Base-by-base conservation (phyloP, 345 rosid genomes). In the Gossypium longicalyx region DNA sequence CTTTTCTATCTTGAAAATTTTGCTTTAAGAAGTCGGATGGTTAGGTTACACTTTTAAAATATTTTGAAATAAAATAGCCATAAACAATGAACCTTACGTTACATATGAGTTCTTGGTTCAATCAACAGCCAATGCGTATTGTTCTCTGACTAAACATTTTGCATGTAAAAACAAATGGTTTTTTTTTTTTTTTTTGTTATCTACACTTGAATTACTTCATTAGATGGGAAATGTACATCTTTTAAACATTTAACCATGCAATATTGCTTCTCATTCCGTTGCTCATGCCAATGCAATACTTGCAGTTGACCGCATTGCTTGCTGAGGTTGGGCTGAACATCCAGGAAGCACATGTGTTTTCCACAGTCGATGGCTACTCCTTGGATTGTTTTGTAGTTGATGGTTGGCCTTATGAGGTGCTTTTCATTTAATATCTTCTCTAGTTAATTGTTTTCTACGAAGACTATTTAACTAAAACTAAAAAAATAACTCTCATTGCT, bases 341-440 rank as follows among this genome's bases (percentile, higher is more conserved):
- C 83, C 97, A 90, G 84, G 98, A 94, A 85, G 98, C 98, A 16
- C 98, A 94, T 76, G 98, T 86, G 34, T 92, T 94, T 85, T 94
- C 98, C 71, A 92, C 98, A 7, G 85, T 81, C 15, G 95, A 94
- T 77, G 98, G 98, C 66, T 94, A 81, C 83, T 94, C 98, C 52
- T 85, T 94, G 47, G 97, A 94, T 87, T 97, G 91, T 75, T 94
- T 94, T 83, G 98, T 94, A 69, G 98, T 94, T 81, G 98, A 94
- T 76, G 98, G 98, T 82, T 94, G 98, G 98, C 97, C 91, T 19
- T 92, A 78, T 77, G 98, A 94, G 98, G 98, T 92, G 85, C 20
- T 43, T 72, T 47, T 38, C 17, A 12, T 19, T 53, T 72, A 69
- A 45, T 57, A 51, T 3, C 58, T 20, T 45, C 25, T 12, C 66